Base-by-base conservation (phyloP, 805 yeast species). In the Starmerella roubikii region DNA sequence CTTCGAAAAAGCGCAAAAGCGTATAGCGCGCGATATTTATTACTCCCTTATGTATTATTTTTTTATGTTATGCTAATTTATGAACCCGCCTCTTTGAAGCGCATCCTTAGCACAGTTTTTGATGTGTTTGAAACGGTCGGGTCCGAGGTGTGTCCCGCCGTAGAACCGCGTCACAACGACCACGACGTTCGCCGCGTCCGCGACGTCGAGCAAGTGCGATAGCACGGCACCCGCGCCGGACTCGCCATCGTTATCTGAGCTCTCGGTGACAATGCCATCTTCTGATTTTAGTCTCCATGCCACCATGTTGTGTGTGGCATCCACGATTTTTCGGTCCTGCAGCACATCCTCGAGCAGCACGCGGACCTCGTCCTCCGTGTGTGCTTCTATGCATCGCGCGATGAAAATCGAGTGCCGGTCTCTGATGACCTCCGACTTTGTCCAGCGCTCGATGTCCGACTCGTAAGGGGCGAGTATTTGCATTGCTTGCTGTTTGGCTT, bases 191-290 rank as follows among this genome's bases (percentile, higher is more conserved):
- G 82, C 73, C 2, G 72, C 80, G 50, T 83, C 84, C 81, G 57
- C 50, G 26, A 42, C 70, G 27, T 81, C 72, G 47, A 86, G 59
- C 34, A 86, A 58, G 61, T 84, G 94, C 36, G 85, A 58, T 67
- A 86, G 62, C 41, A 95, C 64, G 4, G 86, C 74, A 9, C 98
- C 98, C 1, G 97, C 94, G 1, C 97, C 97, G 0, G 93, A 69
- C 54, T 91, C 98, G 3, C 98, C 98, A 54, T 88, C 98, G 56
- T 91, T 97, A 54, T 91, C 96, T 34, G 67, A 69, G 27, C 69
- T 65, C 0, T 74, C 69, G 3, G 31, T 27, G 15, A 37, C 35
- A 0, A 76, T 82, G 4, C 33, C 33, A 21, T 60, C 60, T 0
- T 54, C 57, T n/a, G 67, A 56, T 40, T 66, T 66, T 3, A 91